Evolutionary conservation across 148 eudicot genomes (phyloP).

Genomic region (Drosera capensis): DNA sequence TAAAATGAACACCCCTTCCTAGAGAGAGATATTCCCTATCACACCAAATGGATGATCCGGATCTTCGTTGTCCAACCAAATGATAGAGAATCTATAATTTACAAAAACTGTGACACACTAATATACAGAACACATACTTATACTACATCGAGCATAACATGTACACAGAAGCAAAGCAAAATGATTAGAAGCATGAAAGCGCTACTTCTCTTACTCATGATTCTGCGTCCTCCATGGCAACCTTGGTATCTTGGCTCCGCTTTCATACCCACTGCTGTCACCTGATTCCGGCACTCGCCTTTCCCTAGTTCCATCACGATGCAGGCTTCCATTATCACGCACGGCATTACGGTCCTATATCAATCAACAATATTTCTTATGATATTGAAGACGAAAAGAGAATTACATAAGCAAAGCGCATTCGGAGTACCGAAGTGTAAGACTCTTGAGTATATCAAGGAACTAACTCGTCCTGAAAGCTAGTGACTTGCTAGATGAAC

Average conservation of each 20-base stretch:
- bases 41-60: too few species aligned
- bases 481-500: too few species aligned
- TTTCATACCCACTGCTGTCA: conserved; percentile 77
- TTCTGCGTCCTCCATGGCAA: conserved; percentile 31
- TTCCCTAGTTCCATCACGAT: conserved; percentile 18
- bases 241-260: conserved; percentile 33
- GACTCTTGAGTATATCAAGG: too few species aligned
- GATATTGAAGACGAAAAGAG: background rate
- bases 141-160: too few species aligned
- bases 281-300: conserved; percentile 45
- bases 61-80: too few species aligned
- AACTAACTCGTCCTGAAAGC: too few species aligned
- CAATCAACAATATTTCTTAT: conserved; percentile 1
- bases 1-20: too few species aligned
- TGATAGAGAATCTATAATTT: too few species aligned
- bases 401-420: background rate
- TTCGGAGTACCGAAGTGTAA: too few species aligned
- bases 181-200: background rate
- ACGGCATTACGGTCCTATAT: conserved; percentile 42
- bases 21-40: too few species aligned
- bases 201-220: conserved; percentile 16
- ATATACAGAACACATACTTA: too few species aligned
- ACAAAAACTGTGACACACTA: too few species aligned
- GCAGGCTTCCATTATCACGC: conserved; percentile 24
- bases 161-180: background rate